Evolutionary conservation across 1,284 basidiomycete genomes (phyloP).

Genomic region (Ustilago cynodontis): DNA sequence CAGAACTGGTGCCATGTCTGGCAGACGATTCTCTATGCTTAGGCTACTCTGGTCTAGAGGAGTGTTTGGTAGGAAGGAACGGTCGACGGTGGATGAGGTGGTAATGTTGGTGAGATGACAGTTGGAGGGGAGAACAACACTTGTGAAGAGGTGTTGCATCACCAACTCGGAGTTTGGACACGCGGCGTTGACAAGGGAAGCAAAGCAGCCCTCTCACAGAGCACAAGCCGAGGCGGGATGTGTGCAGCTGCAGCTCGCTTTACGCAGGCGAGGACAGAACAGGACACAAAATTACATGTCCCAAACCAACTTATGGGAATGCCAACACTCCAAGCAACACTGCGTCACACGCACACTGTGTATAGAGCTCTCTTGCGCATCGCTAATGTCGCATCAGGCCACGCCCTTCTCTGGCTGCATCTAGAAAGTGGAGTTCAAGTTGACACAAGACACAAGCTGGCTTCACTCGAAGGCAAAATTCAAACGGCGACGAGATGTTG

Average conservation of each 20-base stretch:
- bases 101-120: neutral
- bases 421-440: constrained; percentile 4
- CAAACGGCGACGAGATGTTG: constrained; percentile 15
- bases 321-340: neutral
- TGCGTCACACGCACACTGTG: neutral
- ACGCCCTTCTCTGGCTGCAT: too few relatives aligned
- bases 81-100: neutral
- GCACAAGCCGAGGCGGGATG: constrained; percentile 8
- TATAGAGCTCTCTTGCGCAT: neutral
- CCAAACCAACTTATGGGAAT: constrained; percentile 32
- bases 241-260: constrained; percentile 23
- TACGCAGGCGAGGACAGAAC: too few relatives aligned
- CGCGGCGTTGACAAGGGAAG: neutral
- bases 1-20: constrained; percentile 34
- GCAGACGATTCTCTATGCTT: neutral
- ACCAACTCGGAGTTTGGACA: constrained; percentile 5
- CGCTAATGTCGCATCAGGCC: too few relatives aligned
- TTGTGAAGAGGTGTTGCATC: neutral
- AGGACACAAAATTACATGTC: constrained; percentile 31
- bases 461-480: neutral
- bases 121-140: neutral
- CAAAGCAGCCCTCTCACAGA: neutral
- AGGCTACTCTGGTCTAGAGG: neutral
- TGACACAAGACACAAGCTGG: too few relatives aligned
- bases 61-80: neutral